phyloP scores from a whole-genome alignment of 257 asterid species.

The Salvia splendens region DNA sequence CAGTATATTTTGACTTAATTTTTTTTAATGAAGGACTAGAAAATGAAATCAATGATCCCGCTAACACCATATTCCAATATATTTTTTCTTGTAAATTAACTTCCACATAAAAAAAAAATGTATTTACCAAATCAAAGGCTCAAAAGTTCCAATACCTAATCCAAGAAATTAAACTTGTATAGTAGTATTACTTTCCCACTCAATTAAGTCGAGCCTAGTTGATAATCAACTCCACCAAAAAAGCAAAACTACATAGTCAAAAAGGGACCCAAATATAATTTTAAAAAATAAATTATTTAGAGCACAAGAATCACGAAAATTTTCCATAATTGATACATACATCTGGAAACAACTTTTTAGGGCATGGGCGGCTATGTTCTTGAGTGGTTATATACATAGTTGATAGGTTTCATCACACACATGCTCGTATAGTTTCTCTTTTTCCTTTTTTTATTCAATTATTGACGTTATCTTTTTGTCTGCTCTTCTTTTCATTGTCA shows the following conservation, averaged over 20 bases:
- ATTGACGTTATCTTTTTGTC: conserved; percentile 12
- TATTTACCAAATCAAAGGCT: not conserved
- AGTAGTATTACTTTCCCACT: conserved; percentile 11
- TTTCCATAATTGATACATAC: conserved; percentile 2
- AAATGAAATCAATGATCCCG: too few species aligned
- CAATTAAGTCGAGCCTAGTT: not conserved
- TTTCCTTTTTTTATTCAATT: not conserved
- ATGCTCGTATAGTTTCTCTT: conserved; percentile 18
- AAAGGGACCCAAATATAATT: not conserved
- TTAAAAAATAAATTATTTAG: not conserved
- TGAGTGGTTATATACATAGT: conserved; percentile 6
- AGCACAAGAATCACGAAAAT: conserved; percentile 19
- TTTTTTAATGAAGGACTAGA: too few species aligned
- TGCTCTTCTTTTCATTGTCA: conserved; percentile 22
- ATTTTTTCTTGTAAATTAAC: not conserved
- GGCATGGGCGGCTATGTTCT: conserved; percentile 34
- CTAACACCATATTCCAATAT: too few species aligned
- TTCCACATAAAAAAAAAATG: not conserved
- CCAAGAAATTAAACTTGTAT: not conserved
- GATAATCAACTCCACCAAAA: not conserved
- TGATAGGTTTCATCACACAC: not conserved
- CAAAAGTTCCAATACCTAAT: not conserved
- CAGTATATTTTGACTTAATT: too few species aligned
- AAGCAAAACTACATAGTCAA: conserved; percentile 15
- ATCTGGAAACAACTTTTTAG: not conserved